Percentiles rank a stretch among this genome's conserved stretches.
These are phyloP conservation scores for Singerocomus inundabilis DNA, from an alignment of 1,284 basidiomycete genomes.

Conservation along the genomic window DNA sequence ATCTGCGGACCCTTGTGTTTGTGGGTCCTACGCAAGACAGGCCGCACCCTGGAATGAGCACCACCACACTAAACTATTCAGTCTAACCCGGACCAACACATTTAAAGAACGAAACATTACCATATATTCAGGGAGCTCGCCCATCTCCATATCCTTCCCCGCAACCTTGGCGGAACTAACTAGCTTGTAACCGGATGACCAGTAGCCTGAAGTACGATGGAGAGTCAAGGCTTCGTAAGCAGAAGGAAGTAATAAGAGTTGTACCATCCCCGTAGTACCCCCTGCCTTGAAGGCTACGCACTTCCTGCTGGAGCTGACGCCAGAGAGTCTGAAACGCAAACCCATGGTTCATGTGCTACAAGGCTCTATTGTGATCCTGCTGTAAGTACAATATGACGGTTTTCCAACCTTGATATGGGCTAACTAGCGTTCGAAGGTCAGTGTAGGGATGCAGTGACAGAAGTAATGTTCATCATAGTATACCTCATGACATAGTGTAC, in stretches of 20 bases:
- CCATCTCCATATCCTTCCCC: constrained; percentile 49
- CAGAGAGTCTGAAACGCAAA: constrained; percentile 71
- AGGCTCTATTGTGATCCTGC: constrained; percentile 5
- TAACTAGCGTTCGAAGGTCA: constrained; percentile 42
- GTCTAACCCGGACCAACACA: constrained; percentile 1
- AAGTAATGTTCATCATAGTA: constrained; percentile 12
- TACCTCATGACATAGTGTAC: constrained; percentile 82
- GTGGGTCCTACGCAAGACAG: constrained; percentile 44
- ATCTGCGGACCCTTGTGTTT: constrained; percentile 59
- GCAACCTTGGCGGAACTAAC: constrained; percentile 56
- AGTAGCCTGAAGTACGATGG: constrained; percentile 54
- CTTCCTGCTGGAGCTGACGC: constrained; percentile 60
- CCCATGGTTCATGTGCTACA: constrained; percentile 76
- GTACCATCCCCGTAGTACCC: constrained; percentile 80
- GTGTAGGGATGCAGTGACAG: not conserved
- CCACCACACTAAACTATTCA: constrained; percentile 65
- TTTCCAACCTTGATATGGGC: constrained; percentile 70
- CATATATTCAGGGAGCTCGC: constrained; percentile 73
- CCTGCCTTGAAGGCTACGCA: constrained; percentile 60
- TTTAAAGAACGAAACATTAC: constrained; percentile 35
- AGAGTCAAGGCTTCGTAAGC: constrained; percentile 7
- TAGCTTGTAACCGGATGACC: constrained; percentile 72
- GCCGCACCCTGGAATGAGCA: constrained; percentile 62
- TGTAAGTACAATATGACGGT: not conserved
- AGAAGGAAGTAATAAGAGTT: constrained; percentile 9